Conservation (phyloP, 2,329 filamentous ascomycete species). For the Colletotrichum zoysiae region DNA sequence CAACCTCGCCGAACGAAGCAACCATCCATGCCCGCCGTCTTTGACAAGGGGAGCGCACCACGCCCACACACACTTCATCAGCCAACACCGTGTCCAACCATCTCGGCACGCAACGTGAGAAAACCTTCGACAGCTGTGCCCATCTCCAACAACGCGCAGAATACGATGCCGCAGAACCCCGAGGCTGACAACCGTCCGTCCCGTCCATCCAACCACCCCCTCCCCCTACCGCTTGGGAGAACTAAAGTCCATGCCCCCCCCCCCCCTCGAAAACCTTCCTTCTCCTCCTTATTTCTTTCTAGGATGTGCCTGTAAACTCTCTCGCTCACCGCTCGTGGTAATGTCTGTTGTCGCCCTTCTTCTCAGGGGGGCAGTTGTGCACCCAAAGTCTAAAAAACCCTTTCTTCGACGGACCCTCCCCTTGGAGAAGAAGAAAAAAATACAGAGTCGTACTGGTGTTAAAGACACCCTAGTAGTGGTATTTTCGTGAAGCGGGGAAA, state of each 20-base stretch:
- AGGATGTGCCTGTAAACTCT: neutral
- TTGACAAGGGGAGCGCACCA: neutral
- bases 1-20: neutral
- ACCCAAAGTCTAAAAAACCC: conserved; percentile 3
- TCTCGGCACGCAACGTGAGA: neutral
- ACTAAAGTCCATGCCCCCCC: neutral
- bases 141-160: neutral
- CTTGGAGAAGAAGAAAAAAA: neutral
- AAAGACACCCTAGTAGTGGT: no score
- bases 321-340: neutral
- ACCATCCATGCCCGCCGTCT: neutral
- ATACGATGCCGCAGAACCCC: neutral
- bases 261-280: neutral
- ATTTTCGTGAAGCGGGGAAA: neutral
- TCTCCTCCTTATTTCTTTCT: neutral
- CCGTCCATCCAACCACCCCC: neutral
- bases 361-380: neutral
- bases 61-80: neutral
- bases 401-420: neutral
- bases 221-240: no score
- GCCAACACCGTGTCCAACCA: neutral
- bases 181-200: neutral
- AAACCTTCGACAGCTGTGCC: neutral
- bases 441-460: neutral
- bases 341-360: neutral